A percentile compares a stretch with the other conserved stretches of the same genome.
These are phyloP conservation scores for Sarocladiaceae sp. DNA, from an alignment of 2,329 filamentous ascomycete species.

Conservation along the genomic window DNA sequence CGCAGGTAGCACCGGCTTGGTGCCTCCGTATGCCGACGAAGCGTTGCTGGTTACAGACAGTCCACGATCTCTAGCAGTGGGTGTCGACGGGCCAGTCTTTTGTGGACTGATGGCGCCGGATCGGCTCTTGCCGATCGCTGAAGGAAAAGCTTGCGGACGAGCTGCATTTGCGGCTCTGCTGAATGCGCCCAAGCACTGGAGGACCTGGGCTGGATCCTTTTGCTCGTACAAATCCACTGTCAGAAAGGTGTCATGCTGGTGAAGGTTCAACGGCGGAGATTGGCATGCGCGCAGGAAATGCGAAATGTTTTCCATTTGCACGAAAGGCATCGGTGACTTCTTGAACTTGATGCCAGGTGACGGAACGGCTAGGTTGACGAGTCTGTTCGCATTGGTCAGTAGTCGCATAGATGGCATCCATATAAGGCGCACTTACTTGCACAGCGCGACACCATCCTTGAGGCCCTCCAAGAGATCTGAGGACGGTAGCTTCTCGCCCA, in stretches of 20 bases:
- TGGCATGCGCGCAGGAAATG: conserved; percentile 91
- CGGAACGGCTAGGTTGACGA: conserved; percentile 75
- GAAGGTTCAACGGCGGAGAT: conserved; percentile 76
- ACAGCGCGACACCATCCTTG: conserved; percentile 88
- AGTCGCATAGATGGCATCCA: neutral
- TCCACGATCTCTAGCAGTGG: conserved; percentile 43
- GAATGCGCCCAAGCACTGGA: conserved; percentile 90
- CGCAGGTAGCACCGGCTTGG: conserved; percentile 34
- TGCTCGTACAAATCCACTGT: conserved; percentile 94
- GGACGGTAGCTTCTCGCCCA: conserved; percentile 68
- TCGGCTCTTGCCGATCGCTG: conserved; percentile 63
- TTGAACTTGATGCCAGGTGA: conserved; percentile 85
- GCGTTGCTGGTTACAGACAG: conserved; percentile 55
- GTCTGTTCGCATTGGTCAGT: conserved; percentile 41
- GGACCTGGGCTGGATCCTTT: conserved; percentile 93
- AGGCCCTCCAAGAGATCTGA: conserved; percentile 79
- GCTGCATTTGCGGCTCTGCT: conserved; percentile 76
- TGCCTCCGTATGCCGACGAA: conserved; percentile 42
- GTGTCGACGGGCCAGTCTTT: conserved; percentile 52
- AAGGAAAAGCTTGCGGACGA: conserved; percentile 70
- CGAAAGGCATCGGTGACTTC: conserved; percentile 90
- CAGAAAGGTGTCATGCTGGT: conserved; percentile 91
- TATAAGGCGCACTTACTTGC: conserved; percentile 61
- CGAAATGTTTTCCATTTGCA: conserved; percentile 99
- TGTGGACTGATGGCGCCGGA: conserved; percentile 61